A percentile compares a stretch with the other conserved stretches of the same genome.
Conservation (phyloP, 768 basidiomycete species). For the Scleroderma bovista region DNA sequence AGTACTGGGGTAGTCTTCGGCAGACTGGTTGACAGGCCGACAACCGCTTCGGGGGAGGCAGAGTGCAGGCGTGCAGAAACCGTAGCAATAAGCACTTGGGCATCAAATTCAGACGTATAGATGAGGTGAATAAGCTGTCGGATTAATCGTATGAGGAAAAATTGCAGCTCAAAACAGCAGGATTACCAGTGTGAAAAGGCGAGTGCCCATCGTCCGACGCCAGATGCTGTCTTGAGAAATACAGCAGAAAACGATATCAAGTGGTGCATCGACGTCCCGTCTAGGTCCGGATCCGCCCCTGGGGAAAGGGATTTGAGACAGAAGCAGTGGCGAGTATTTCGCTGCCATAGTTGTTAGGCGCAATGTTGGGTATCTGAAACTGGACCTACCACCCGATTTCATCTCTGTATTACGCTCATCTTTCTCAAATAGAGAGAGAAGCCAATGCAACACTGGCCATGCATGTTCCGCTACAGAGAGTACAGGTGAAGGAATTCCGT, state of each 20-base stretch:
- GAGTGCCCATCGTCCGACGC: constrained; percentile 30
- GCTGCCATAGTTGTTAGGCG: constrained; percentile 21
- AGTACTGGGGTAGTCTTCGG: constrained; percentile 30
- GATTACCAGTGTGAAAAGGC: constrained; percentile 29
- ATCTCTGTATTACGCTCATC: constrained; percentile 43
- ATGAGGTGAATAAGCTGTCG: constrained; percentile 38
- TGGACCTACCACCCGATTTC: constrained; percentile 21
- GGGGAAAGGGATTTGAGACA: constrained; percentile 55
- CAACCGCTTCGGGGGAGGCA: constrained; percentile 22
- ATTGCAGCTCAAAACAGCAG: background rate
- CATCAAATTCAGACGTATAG: constrained; percentile 34
- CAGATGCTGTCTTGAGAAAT: constrained; percentile 27
- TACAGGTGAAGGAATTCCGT: constrained; percentile 8
- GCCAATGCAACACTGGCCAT: constrained; percentile 70
- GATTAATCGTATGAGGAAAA: background rate
- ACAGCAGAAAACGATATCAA: constrained; percentile 42
- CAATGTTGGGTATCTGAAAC: constrained; percentile 2
- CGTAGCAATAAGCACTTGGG: constrained; percentile 30
- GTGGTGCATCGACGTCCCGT: constrained; percentile 50
- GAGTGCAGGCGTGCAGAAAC: constrained; percentile 33
- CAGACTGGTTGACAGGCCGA: constrained; percentile 34
- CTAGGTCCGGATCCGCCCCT: constrained; percentile 41
- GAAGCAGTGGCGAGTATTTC: constrained; percentile 46
- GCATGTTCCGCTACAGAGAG: constrained; percentile 51
- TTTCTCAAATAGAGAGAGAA: constrained; percentile 61